A percentile compares a stretch with the other conserved stretches of the same genome.
These are phyloP conservation scores for Gypsophila paniculata DNA, from an alignment of 179 eudicot genomes.

Conservation along the genomic window DNA sequence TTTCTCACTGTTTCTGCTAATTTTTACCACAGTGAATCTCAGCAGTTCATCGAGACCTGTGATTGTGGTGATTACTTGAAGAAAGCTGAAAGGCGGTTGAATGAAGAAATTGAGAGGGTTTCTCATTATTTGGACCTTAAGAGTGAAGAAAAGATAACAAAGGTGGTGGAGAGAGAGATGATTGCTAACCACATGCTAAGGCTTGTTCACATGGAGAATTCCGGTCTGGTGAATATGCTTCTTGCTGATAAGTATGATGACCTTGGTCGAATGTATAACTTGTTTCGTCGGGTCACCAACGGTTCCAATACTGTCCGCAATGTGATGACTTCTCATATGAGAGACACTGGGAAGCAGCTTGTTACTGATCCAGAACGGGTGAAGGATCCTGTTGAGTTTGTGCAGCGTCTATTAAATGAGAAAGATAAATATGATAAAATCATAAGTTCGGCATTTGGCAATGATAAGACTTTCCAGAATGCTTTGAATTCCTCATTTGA, in stretches of 20 bases:
- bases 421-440: conserved; percentile 80
- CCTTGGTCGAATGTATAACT: conserved; percentile 71
- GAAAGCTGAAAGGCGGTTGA: conserved; percentile 79
- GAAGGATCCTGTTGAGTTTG: conserved; percentile 92
- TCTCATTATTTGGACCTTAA: conserved; percentile 74
- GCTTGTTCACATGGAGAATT: conserved; percentile 86
- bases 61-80: conserved; percentile 87
- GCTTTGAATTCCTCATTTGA: conserved; percentile 90
- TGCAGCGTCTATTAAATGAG: conserved; percentile 73
- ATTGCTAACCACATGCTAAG: conserved; percentile 76
- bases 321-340: conserved; percentile 79
- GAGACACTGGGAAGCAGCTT: conserved; percentile 79
- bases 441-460: conserved; percentile 59
- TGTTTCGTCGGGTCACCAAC: conserved; percentile 67
- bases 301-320: conserved; percentile 74
- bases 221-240: conserved; percentile 77
- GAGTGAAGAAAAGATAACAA: conserved; percentile 72
- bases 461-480: conserved; percentile 86
- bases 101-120: conserved; percentile 90
- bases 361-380: conserved; percentile 85
- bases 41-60: conserved; percentile 74
- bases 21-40: conserved; percentile 74
- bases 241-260: conserved; percentile 84
- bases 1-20: conserved; percentile 78
- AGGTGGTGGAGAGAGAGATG: conserved; percentile 86